Conservation (phyloP, 345 rosid genomes). For the Alliaria petiolata region DNA sequence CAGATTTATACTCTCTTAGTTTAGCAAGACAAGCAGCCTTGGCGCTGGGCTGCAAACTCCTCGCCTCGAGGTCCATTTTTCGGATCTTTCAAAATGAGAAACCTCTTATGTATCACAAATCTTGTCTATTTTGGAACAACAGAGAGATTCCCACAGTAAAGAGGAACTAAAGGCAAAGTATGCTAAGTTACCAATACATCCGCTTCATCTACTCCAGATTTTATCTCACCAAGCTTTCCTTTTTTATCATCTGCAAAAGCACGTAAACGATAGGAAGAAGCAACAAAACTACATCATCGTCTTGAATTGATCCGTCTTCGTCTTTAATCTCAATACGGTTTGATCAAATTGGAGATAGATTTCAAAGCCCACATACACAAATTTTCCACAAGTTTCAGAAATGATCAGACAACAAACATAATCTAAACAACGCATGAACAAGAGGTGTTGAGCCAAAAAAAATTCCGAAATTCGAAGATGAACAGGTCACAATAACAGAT, state of each 20-base stretch:
- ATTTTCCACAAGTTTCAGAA: neutral
- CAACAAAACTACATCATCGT: neutral
- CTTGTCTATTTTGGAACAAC: neutral
- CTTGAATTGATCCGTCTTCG: neutral
- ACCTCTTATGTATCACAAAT: neutral
- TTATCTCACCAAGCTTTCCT: constrained; percentile 49
- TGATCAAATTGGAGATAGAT: neutral
- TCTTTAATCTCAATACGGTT: neutral
- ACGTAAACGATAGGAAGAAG: neutral
- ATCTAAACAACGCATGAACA: neutral
- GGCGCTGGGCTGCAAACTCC: constrained; percentile 69
- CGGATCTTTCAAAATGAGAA: constrained; percentile 43
- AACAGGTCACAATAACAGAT: too few relatives aligned
- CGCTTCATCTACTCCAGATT: constrained; percentile 73
- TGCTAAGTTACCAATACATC: constrained; percentile 55
- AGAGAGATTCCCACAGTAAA: neutral
- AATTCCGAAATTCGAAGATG: too few relatives aligned
- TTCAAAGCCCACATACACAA: neutral
- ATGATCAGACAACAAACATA: neutral
- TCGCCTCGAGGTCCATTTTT: constrained; percentile 89
- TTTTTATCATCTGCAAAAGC: constrained; percentile 51
- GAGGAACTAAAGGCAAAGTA: too few relatives aligned
- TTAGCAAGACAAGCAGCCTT: constrained; percentile 80
- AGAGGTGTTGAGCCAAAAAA: too few relatives aligned
- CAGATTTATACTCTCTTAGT: constrained; percentile 78